Evolutionary conservation across 2,329 filamentous ascomycete genomes (phyloP), one percentile per base, ranked within the genome.

Genomic region (Xylaria sp.): DNA sequence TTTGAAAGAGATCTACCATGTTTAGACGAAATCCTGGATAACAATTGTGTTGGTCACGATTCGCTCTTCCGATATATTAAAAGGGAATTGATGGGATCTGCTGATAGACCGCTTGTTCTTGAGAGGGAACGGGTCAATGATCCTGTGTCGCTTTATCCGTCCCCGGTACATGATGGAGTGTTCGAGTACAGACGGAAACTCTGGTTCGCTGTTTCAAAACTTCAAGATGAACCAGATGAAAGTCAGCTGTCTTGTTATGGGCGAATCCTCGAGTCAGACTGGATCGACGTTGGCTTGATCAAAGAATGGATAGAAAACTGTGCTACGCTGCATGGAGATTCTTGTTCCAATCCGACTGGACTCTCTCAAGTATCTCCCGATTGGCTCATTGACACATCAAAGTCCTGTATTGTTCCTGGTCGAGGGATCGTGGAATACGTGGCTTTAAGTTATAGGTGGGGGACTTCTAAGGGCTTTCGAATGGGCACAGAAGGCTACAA

Each of bases 401-500:
- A 44, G 6, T 15, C 49, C 5, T 51, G 57, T 25, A 25, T 60
- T 17, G 22, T 51, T 6, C 15, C 47, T 2, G 57, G 57, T 7
- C 17, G 11, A 27, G 33, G 36, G 13, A 36, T 36, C 20, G 20
- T 15, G 5, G 20, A 36, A 13, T 60, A 50, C 15, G 33, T 51
- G 5, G 33, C 45, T 13, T 13, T 51, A 10, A 60, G 57, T 33
- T 60, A 60, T 22, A 42, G 22, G 38, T 60, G 36, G 31, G 57
- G 57, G 27, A 33, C 50, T 54, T 39, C 50, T 22, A 39, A 54
- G 20, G 50, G 50, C 31, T 36, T 54, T 39, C 31, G 11, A 38
- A 39, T 25, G 20, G 50, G 33, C n/a, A 17, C n/a, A 25, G 50
- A 38, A 20, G 22, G 29, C 29, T n/a, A 36, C 22, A 20, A 20